A percentile compares a stretch with the other conserved stretches of the same genome.
These are phyloP conservation scores for Beta vulgaris DNA, from an alignment of 148 eudicot genomes.

Conservation along the genomic window DNA sequence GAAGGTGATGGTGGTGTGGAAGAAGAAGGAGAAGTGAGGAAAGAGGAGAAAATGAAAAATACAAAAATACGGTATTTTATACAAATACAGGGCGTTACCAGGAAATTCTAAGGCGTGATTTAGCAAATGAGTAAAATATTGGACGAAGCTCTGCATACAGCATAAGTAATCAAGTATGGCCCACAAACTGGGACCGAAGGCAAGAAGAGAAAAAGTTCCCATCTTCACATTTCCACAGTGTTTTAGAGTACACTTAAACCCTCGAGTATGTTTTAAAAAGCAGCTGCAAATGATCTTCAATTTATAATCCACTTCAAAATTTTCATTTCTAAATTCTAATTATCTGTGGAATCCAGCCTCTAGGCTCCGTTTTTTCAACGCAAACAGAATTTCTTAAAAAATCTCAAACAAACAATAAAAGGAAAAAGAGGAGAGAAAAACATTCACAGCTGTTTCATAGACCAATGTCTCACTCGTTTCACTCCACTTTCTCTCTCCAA, in stretches of 20 bases:
- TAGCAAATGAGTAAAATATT: no score
- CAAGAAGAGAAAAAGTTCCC: background rate
- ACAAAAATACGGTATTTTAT: no score
- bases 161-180: no score
- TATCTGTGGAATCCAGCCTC: no score
- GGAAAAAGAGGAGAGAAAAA: conserved; percentile 3
- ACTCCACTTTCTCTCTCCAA: conserved; percentile 21
- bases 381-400: background rate
- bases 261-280: conserved; percentile 31
- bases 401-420: background rate
- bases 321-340: no score
- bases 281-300: conserved; percentile 26
- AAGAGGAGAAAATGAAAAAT: no score
- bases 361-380: background rate
- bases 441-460: conserved; percentile 40
- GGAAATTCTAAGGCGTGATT: no score
- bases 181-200: conserved; percentile 19
- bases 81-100: no score
- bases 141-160: no score
- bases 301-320: conserved; percentile 22
- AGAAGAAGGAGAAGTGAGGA: no score
- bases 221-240: background rate
- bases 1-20: no score
- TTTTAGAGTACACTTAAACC: background rate
- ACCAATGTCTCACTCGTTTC: conserved; percentile 11